Base-by-base conservation (phyloP, 257 asterid genomes). In the Capsicum pubescens region DNA sequence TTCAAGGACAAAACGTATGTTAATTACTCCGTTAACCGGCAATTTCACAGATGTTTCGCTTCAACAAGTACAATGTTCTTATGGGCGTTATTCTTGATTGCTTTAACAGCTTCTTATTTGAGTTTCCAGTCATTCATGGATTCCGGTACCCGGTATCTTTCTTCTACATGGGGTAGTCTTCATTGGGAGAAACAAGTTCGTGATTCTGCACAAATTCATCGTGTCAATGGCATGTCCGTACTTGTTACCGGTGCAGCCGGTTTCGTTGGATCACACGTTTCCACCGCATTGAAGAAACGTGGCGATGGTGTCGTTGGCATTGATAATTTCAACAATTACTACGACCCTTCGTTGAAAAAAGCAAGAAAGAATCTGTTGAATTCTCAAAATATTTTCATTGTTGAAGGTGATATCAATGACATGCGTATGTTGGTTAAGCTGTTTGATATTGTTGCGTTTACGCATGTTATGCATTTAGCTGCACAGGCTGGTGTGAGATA, bases 131-230 rank as follows among this genome's bases (percentile, higher is more conserved):
- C 88, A 0, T 74, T 86, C 10, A 74, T 83, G 13, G 83, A 84
- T 58, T 57, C 87, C 63, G 77, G 87, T 69, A 80, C 67, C 48
- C 64, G 86, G 83, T 82, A 63, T 15, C 82, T 83, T 19, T 70
- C 89, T 32, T 52, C 88, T 32, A 21, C 86, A 6, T 86, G 88
- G 86, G 88, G 84, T 4, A 84, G 88, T 21, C 66, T 83, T 71
- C 88, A 84, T 12, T 85, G 87, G 87, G 87, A 85, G 44, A 71
- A 82, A 17, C 87, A 85, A 72, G 87, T 85, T 1, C 83, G 87
- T 7, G 57, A 60, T 9, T 85, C 87, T 26, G 87, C 85, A 9
- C 68, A 71, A 59, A 59, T 81, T 69, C 85, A 36, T 69, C 87
- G 87, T 15, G 50, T 70, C 0, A 72, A 81, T 14, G 87, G 87